Base-by-base conservation (phyloP, 345 rosid genomes). In the Salix caprea region DNA sequence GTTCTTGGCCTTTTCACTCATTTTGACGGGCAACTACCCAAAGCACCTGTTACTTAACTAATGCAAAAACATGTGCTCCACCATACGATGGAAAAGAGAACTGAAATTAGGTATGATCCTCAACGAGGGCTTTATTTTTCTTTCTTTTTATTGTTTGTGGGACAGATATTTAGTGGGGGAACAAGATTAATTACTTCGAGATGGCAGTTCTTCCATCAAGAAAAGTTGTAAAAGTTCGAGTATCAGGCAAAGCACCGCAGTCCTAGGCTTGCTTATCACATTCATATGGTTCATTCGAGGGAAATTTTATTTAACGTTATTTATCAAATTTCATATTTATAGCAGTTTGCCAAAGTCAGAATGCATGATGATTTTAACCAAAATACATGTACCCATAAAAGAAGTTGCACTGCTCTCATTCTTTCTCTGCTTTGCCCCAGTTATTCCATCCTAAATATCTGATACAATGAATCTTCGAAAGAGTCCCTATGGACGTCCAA, bases 401-500 rank as follows among this genome's bases (percentile, higher is more conserved):
- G 88, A 96, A 79, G 99, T 10, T 40, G 13, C 92, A 56, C 87
- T 92, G 84, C 99, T 90, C 82, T 96, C 99, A 19, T 96, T 93
- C 88, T 96, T 32, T 32, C 34, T 32, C 99, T 1, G 82, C 44
- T 69, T 93, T 93, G 71, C 91, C 91, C 98, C 98, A 96, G 73
- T 93, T 96, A 79, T 93, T 74, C 99, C 99, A 96, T 36, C 99
- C 99, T 0, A 58, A 81, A 13, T 85, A 85, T 76, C 74, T 91
- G 79, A 93, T 79, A 67, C 97, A 90, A 0, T 88, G 87, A 85
- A 92, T 73, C 98, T 91, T 82, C 97, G 97, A 24, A 96, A 92
- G 32, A 96, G 98, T 83, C 97, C 98, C 98, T 97, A 92, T 64
- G 98, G 99, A 24, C 98, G 88, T 78, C 98, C 98, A 1, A 93